Conservation (phyloP, 495 filamentous ascomycete genomes). For the Hypoxylon lienhwacheense region DNA sequence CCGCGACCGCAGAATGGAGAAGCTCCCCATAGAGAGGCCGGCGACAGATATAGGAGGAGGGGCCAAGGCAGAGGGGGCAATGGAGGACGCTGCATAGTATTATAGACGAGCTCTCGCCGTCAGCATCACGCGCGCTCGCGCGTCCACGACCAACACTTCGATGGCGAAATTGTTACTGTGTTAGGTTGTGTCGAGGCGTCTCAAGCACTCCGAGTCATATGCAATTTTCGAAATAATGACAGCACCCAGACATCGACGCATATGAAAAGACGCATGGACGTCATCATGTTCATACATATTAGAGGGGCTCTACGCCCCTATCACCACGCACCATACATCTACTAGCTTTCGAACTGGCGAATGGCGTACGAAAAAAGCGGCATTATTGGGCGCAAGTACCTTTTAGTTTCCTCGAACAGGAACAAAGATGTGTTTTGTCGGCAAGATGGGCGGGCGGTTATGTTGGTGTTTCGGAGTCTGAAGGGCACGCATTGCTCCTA, state of each 20-base stretch:
- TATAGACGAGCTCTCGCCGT: conserved; percentile 21
- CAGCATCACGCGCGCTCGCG: conserved; percentile 13
- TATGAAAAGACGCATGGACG: conserved; percentile 10
- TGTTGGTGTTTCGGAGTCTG: conserved; percentile 40
- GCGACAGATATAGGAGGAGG: conserved; percentile 23
- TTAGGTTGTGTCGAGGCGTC: conserved; percentile 6
- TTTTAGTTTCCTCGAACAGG: conserved; percentile 35
- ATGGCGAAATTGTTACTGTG: conserved; percentile 18
- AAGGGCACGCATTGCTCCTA: conserved; percentile 27
- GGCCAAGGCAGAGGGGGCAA: conserved; percentile 20
- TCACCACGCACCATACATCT: conserved; percentile 38
- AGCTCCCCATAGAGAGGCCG: conserved; percentile 21
- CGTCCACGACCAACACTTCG: conserved; percentile 11
- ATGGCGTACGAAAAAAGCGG: conserved; percentile 45
- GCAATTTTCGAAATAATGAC: conserved; percentile 2
- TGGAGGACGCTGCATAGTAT: conserved; percentile 27
- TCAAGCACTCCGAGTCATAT: conserved; percentile 1
- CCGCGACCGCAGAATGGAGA: conserved; percentile 32
- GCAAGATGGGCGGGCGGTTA: conserved; percentile 38
- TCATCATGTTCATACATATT: conserved; percentile 34
- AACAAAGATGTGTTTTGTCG: conserved; percentile 36
- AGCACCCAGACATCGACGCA: conserved; percentile 16
- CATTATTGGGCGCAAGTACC: conserved; percentile 42
- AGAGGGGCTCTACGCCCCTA: conserved; percentile 23
- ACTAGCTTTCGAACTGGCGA: conserved; percentile 41